Conservation (phyloP, 371 early-diverging fungal species). For the Scutellospora calospora region DNA sequence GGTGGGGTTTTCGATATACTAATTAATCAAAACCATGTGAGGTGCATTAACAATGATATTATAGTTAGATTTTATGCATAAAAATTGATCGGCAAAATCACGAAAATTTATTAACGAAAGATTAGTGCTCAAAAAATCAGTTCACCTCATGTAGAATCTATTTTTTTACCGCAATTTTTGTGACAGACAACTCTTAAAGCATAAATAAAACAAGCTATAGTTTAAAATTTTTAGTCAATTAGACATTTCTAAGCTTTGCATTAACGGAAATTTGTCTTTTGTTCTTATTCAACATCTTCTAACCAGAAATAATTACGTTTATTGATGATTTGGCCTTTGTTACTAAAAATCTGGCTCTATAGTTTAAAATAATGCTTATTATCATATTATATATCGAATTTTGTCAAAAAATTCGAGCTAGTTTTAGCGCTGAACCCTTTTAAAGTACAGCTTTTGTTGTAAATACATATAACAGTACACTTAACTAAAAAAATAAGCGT, state of each 20-base stretch:
- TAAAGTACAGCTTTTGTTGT: not conserved
- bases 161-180: not conserved
- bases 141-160: not conserved
- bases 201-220: not conserved
- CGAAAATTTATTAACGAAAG: not conserved
- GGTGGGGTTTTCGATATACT: not conserved
- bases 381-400: not conserved
- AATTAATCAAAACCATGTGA: constrained; percentile 1
- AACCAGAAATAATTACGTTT: not conserved
- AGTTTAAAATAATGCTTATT: not conserved
- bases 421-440: not conserved
- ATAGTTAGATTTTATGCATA: constrained; percentile 11
- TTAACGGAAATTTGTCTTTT: not conserved
- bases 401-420: not conserved
- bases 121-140: not conserved
- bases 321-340: not conserved
- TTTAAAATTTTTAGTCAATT: constrained; percentile 11
- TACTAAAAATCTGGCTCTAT: not conserved
- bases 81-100: constrained; percentile 8
- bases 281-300: not conserved
- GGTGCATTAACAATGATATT: constrained; percentile 5
- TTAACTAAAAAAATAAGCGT: constrained; percentile 4
- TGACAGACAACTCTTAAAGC: not conserved
- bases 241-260: not conserved
- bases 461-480: not conserved